Base-by-base conservation (phyloP, 805 yeast genomes). In the Brettanomyces custersianus region DNA sequence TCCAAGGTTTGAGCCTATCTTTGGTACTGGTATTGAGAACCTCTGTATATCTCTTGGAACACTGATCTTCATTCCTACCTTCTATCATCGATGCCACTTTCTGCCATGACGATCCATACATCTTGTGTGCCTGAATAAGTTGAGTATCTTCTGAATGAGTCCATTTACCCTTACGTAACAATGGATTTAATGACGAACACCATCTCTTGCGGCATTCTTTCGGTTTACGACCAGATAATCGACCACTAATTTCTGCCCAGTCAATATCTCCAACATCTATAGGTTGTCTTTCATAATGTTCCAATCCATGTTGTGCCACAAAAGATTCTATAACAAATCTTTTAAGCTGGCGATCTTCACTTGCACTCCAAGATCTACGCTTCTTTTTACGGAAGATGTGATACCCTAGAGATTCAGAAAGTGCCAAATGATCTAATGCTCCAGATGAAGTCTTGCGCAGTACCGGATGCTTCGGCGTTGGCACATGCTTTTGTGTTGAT, bases 21-120 rank as follows among this genome's bases (percentile, higher is more conserved):
- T 76, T 75, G 8, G 87, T 81, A 20, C 64, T 67, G 5, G 96
- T 96, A 47, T 85, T 92, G 40, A 88, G 57, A 2, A 86, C 95
- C 50, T 88, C 96, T 12, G 79, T 75, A 54, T 84, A 88, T 48
- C 96, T 63, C 51, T 88, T 88, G 2, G 95, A 84, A 63, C 97
- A 88, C 61, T 88, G 96, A 56, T 87, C 96, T 50, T 87, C 95
- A 0, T 94, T 88, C 52, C 96, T 67, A 4, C 95, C 94, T 3
- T 74, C 72, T 10, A 88, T 81, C 36, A 72, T 78, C 34, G 67
- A 59, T 0, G 95, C 77, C 9, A 88, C 87, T 47, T 79, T 79
- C 43, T 82, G 83, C 96, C 96, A 88, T 21, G 77, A 71, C 0
- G 94, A 70, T 0, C 96, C 96, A 52, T 72, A 69, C 44, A 66